phyloP scores from a whole-genome alignment of 2,329 filamentous ascomycete genomes.

The Rhexocercosporidium sp. region DNA sequence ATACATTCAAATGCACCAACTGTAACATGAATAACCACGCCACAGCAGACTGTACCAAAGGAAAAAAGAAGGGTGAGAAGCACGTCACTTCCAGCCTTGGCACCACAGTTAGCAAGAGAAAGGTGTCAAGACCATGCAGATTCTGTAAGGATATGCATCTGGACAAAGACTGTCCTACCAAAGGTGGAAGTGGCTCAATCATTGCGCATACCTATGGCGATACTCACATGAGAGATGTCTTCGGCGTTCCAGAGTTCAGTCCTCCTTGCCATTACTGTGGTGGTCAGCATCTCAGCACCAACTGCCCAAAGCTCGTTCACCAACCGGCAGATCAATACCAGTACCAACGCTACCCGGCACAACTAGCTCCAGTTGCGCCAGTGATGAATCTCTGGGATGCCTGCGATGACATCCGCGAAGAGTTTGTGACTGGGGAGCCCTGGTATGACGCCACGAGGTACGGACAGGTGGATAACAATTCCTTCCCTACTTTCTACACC shows the following conservation, averaged over 20 bases:
- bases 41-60: neutral
- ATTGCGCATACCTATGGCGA: neutral
- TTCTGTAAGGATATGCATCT: slow-evolving; percentile 1
- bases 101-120: neutral
- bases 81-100: neutral
- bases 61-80: neutral
- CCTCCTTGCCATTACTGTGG: slow-evolving; percentile 1
- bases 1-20: neutral
- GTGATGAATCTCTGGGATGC: neutral
- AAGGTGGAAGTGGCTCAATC: neutral
- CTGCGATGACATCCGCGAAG: slow-evolving; percentile 1
- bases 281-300: neutral
- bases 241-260: neutral
- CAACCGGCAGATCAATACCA: neutral
- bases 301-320: neutral
- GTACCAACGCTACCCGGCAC: neutral
- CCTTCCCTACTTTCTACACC: neutral
- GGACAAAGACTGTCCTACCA: slow-evolving; percentile 9
- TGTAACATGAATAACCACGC: slow-evolving; percentile 5
- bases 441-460: neutral
- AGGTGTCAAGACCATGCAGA: neutral
- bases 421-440: neutral
- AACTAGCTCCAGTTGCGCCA: neutral
- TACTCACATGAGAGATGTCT: neutral
- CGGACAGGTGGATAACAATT: neutral